Evolutionary conservation across 306 rosid genomes (phyloP), one percentile per base, ranked within the genome.

Genomic region (Gynostemma pentaphyllum): DNA sequence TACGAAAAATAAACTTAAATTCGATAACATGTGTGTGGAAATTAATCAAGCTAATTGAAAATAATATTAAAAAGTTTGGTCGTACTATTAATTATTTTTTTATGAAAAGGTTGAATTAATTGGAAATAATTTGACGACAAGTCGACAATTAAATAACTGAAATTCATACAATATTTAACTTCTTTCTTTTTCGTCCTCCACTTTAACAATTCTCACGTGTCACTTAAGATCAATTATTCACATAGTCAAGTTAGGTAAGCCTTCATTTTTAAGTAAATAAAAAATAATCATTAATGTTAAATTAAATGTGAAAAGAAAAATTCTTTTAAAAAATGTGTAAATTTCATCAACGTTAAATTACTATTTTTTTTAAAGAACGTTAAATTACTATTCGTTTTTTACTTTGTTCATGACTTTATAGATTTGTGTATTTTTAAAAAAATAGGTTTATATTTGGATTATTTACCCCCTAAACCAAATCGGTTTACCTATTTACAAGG

Each of bases 21-120:
- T 22, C 19, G 29, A 48, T 21, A 48, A 48, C 19, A 0, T 4
- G 24, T 11, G 5, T 12, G 8, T 50, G 56, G 56, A 23, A 50
- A 50, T 48, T 50, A 49, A 21, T 49, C 11, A 54, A 54, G 62
- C n/a, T 55, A 29, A 32, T 9, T 9, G 0, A 56, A 34, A 56
- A 56, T 34, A 37, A 56, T n/a, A 56, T 56, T 30, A 56, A 56
- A 15, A 56, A 55, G 16, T 16, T 56, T 10, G 18, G 63, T 55
- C 27, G 46, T 19, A 56, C 18, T 13, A 30, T 57, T 34, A 3
- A 54, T 30, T 19, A 3, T 21, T 7, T 6, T 15, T 29, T 26
- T 14, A 13, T 14, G 8, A 9, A 8, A 53, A 55, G 16, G 42
- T 34, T 13, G 28, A 57, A 7, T 54, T 19, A 57, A 57, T 32